phyloP scores from a whole-genome alignment of 805 yeast genomes.

The Candida montana region DNA sequence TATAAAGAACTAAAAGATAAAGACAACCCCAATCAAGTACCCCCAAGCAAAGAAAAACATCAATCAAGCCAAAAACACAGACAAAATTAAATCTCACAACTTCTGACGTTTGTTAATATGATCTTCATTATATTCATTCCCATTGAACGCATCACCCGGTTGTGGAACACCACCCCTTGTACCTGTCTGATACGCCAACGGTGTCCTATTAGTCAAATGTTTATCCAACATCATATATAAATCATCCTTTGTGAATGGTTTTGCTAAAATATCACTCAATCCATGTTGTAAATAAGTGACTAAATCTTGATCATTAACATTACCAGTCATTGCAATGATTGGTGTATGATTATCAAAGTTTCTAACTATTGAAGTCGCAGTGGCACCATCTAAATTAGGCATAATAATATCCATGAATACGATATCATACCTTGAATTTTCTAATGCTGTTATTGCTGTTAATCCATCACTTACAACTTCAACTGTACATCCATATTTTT shows the following conservation, averaged over 20 bases:
- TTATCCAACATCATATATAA: slow-evolving; percentile 73
- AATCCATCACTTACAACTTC: slow-evolving; percentile 92
- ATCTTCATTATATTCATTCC: slow-evolving; percentile 11
- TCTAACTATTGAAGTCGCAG: slow-evolving; percentile 86
- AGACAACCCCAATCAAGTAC: no score
- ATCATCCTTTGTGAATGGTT: slow-evolving; percentile 89
- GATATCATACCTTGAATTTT: slow-evolving; percentile 64
- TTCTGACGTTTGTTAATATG: slow-evolving; percentile 25
- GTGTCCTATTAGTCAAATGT: slow-evolving; percentile 50
- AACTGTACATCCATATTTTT: slow-evolving; percentile 87
- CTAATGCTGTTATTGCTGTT: slow-evolving; percentile 75
- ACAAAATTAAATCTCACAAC: slow-evolving; percentile 10
- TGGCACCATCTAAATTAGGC: slow-evolving; percentile 86
- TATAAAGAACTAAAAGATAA: no score
- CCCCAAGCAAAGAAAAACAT: no score
- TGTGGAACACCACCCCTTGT: not conserved
- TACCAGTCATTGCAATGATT: slow-evolving; percentile 91
- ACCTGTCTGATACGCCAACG: slow-evolving; percentile 23
- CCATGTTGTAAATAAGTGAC: slow-evolving; percentile 81
- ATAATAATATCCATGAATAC: slow-evolving; percentile 85
- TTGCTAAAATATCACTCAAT: slow-evolving; percentile 87
- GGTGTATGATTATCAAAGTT: slow-evolving; percentile 82
- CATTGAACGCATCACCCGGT: not conserved
- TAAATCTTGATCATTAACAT: slow-evolving; percentile 75
- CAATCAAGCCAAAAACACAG: no score